Evolutionary conservation across 2,329 filamentous ascomycete species (phyloP).

Genomic region (Onygenales sp.): DNA sequence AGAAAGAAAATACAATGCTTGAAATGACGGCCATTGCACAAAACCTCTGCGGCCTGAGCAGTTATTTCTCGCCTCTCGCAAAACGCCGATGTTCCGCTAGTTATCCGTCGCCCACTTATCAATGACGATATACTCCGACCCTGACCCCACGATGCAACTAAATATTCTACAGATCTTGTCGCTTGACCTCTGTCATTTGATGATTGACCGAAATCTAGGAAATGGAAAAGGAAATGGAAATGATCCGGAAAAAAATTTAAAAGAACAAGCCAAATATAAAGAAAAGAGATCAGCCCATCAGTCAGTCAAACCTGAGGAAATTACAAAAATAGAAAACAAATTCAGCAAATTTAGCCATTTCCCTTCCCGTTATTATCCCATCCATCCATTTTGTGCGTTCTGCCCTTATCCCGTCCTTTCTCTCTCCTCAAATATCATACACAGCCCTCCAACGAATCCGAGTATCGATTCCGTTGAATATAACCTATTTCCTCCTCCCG

Average conservation of each 20-base stretch:
- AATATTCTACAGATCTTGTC: background rate
- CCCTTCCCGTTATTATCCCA: too few relatives aligned
- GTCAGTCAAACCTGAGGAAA: background rate
- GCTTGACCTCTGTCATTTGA: too few relatives aligned
- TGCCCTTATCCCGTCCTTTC: too few relatives aligned
- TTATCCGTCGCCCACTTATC: background rate
- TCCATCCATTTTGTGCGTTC: too few relatives aligned
- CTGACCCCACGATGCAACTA: too few relatives aligned
- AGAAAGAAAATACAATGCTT: too few relatives aligned
- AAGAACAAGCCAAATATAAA: background rate
- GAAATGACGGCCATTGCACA: too few relatives aligned
- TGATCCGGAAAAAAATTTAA: background rate
- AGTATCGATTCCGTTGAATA: background rate
- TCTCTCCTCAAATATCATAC: background rate
- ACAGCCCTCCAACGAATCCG: background rate
- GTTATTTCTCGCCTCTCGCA: background rate
- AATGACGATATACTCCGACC: background rate
- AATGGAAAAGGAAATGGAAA: background rate
- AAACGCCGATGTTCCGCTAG: background rate
- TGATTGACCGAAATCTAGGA: background rate
- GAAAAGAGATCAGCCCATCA: background rate
- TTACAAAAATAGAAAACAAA: too few relatives aligned
- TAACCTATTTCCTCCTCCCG: background rate
- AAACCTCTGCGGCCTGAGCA: background rate
- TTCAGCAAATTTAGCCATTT: too few relatives aligned